Conservation (phyloP, 2,329 filamentous ascomycete genomes). For the Talaromyces sp. region DNA sequence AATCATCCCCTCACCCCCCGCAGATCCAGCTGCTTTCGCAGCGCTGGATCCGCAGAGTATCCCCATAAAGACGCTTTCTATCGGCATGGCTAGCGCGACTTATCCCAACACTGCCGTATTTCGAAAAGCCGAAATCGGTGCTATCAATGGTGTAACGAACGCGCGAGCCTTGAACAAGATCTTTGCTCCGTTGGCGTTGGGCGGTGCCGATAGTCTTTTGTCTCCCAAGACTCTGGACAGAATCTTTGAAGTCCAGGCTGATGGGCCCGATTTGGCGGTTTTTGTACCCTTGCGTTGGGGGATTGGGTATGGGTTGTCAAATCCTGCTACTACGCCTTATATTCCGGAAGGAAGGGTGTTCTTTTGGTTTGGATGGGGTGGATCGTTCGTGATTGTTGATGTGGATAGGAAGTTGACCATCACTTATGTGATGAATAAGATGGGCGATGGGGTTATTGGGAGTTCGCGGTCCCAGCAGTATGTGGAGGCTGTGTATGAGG, state of each 20-base stretch:
- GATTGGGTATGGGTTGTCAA: conserved; percentile 40
- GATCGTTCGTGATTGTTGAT: conserved; percentile 46
- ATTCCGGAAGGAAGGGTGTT: conserved; percentile 33
- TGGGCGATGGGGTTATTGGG: conserved; percentile 33
- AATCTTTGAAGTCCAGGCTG: conserved; percentile 46
- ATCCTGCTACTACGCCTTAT: conserved; percentile 26
- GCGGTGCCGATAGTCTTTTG: conserved; percentile 37
- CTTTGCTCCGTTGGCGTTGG: conserved; percentile 37
- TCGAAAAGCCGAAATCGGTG: conserved; percentile 42
- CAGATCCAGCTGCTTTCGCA: background rate
- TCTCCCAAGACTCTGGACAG: conserved; percentile 42
- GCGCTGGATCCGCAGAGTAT: conserved; percentile 3
- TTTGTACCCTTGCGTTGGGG: conserved; percentile 39
- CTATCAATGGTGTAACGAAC: conserved; percentile 47
- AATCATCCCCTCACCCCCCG: conserved; percentile 30
- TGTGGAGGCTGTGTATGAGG: conserved; percentile 32
- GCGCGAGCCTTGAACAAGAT: conserved; percentile 44
- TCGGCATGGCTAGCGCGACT: conserved; percentile 26
- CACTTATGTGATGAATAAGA: conserved; percentile 48
- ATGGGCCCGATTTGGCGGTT: conserved; percentile 42
- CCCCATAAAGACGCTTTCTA: conserved; percentile 19
- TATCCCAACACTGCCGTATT: conserved; percentile 31
- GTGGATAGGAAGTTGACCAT: conserved; percentile 43
- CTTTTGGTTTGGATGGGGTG: conserved; percentile 49
- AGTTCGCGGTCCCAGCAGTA: conserved; percentile 30